phyloP scores from a whole-genome alignment of 1,284 basidiomycete species.

The Thecaphora thlaspeos region DNA sequence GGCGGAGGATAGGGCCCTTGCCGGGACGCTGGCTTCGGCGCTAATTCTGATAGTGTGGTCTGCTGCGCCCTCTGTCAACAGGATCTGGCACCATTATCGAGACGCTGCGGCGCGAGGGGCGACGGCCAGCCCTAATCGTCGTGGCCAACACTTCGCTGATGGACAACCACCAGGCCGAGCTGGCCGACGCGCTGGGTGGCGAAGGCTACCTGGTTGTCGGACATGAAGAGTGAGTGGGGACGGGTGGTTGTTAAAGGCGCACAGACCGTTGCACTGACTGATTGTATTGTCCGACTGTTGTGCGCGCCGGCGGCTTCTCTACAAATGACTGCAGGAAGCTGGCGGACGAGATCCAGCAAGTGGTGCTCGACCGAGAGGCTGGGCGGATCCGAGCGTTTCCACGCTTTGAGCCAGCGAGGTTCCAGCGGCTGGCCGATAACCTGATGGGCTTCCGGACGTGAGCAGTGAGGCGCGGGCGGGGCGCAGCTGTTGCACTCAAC shows the following conservation, averaged over 20 bases:
- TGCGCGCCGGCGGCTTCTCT: too few relatives aligned
- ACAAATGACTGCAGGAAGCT: too few relatives aligned
- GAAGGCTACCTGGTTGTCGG: conserved; percentile 16
- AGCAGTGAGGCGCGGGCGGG: too few relatives aligned
- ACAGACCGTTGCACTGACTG: too few relatives aligned
- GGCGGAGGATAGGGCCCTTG: neutral
- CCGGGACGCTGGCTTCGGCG: neutral
- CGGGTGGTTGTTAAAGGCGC: too few relatives aligned
- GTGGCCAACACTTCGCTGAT: conserved; percentile 85
- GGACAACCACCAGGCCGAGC: conserved; percentile 89
- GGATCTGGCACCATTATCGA: conserved; percentile 93
- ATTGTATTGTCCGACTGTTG: too few relatives aligned
- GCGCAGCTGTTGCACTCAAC: too few relatives aligned
- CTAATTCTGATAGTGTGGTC: too few relatives aligned
- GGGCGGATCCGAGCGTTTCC: neutral
- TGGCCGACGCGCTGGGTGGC: conserved; percentile 69
- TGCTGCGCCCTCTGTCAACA: too few relatives aligned
- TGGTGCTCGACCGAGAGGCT: neutral
- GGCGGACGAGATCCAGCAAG: neutral
- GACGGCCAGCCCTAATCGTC: conserved; percentile 71
- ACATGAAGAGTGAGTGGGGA: conserved; percentile 9
- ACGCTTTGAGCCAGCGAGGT: neutral
- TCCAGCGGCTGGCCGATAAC: neutral
- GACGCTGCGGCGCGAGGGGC: conserved; percentile 66
- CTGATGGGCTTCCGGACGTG: conserved; percentile 1